Percentiles rank a stretch among this genome's conserved stretches.
Conservation (phyloP, 768 basidiomycete species). For the Gymnopilus junonius region DNA sequence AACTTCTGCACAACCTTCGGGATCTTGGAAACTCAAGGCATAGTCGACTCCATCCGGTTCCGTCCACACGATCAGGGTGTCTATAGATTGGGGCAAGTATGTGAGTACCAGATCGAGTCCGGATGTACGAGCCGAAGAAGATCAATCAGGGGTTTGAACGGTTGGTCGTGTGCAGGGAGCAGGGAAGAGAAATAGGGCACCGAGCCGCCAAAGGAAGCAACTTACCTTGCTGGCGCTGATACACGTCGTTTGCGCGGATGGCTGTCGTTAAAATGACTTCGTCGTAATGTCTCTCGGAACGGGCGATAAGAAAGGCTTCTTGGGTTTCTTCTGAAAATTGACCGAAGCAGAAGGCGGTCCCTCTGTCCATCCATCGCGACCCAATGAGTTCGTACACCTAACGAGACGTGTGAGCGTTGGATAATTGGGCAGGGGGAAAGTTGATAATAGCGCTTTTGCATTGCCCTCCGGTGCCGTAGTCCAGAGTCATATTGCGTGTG, state of each 20-base stretch:
- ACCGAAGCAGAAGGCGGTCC: conserved; percentile 95
- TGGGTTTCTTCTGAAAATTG: conserved; percentile 78
- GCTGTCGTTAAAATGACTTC: conserved; percentile 79
- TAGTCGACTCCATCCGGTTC: conserved; percentile 95
- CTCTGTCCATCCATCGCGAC: conserved; percentile 92
- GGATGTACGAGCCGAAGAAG: conserved; percentile 5
- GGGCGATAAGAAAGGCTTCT: conserved; percentile 84
- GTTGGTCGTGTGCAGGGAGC: conserved; percentile 24
- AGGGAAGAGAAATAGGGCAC: conserved; percentile 1
- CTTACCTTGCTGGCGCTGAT: conserved; percentile 86
- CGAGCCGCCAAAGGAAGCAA: conserved; percentile 12
- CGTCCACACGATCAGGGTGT: conserved; percentile 99
- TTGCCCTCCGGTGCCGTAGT: conserved; percentile 1
- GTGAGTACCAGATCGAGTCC: conserved; percentile 8
- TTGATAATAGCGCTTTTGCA: neutral
- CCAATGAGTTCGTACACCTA: conserved; percentile 96
- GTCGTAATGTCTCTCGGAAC: conserved; percentile 73
- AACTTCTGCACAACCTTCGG: conserved; percentile 93
- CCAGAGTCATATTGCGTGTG: conserved; percentile 4
- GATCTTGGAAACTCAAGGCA: conserved; percentile 95
- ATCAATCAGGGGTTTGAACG: conserved; percentile 10
- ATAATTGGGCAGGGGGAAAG: conserved; percentile 15
- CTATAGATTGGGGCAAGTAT: conserved; percentile 42
- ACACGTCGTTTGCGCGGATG: conserved; percentile 82
- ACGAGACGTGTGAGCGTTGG: conserved; percentile 21